Evolutionary conservation across 208 protist species (phyloP), one percentile per base, ranked within the genome.

Genomic region (Trypanosoma vivax): DNA sequence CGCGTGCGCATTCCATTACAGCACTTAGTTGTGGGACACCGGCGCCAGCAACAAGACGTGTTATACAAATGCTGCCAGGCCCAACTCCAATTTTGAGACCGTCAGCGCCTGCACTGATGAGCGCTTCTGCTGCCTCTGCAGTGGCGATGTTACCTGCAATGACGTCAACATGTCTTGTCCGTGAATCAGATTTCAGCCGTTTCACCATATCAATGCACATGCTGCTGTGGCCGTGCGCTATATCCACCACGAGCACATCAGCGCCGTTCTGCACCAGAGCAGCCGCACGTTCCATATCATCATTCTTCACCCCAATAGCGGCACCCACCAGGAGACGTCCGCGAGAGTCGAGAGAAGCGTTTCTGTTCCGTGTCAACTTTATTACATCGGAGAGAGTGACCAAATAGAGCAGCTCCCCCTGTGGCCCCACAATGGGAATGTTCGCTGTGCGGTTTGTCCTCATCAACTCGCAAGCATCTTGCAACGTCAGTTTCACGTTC

Each of bases 71-170:
- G 58, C 77, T 88, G 45, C 88, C 85, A 28, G 82, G 84, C 6
- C 84, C 84, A 28, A 95, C 83, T 48, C 84, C 84, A 39, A 95
- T 80, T 73, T 96, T 96, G 39, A 96, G 53, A 9, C 82, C 86
- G 50, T 96, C 86, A n/a, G 86, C 90, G 39, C 90, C 90, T 2
- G 90, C 90, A 37, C 53, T 67, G 35, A 96, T 92, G 25, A 96
- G 70, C 53, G 92, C 89, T 51, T 78, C 57, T 31, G 84, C 84
- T 5, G 63, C 89, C 50, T 86, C 70, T 9, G 45, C 78, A 2
- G 83, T 92, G 28, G 84, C 87, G 56, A 96, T 92, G 61, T 94
- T 94, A 46, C 90, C 90, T 5, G 90, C 90, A 43, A 96, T 84
- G 43, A 96, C 60, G 46, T 96, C 84, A 27, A 86, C 70, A 23